These are phyloP conservation scores for Cryptosporidium meleagridis DNA, from an alignment of 169 alveolate genomes.

Conservation along the genomic window DNA sequence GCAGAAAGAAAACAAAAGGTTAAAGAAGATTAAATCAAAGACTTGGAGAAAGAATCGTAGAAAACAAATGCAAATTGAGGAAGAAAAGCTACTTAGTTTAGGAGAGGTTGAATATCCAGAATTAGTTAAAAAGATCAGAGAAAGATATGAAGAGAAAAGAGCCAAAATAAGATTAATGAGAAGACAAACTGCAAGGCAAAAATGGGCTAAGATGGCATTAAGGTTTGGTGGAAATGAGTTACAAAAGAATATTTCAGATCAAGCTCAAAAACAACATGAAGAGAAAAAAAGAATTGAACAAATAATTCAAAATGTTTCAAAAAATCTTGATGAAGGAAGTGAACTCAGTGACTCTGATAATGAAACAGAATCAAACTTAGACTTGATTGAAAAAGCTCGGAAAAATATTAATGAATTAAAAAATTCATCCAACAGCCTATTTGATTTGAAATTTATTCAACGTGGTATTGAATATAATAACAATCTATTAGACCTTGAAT, in stretches of 20 bases:
- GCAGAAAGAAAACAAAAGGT: conserved; percentile 78
- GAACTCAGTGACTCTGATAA: background rate
- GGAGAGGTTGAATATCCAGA: conserved; percentile 82
- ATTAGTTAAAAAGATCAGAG: conserved; percentile 79
- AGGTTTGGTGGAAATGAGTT: conserved; percentile 85
- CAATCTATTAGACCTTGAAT: conserved; percentile 22
- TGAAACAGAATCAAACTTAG: background rate
- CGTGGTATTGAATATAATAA: conserved; percentile 23
- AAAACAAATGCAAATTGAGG: conserved; percentile 78
- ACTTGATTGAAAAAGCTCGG: background rate
- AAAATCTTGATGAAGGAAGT: background rate
- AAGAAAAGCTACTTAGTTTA: conserved; percentile 79
- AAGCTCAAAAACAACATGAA: conserved; percentile 79
- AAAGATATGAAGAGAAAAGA: conserved; percentile 79
- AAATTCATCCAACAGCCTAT: background rate
- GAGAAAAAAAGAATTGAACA: conserved; percentile 70
- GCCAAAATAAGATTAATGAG: conserved; percentile 81
- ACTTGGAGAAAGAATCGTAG: conserved; percentile 81
- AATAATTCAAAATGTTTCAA: conserved; percentile 25
- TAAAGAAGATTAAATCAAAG: conserved; percentile 82
- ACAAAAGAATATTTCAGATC: conserved; percentile 76
- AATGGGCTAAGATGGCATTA: conserved; percentile 84
- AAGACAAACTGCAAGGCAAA: conserved; percentile 80
- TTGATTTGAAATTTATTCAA: conserved; percentile 52
- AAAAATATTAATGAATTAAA: conserved; percentile 15